These are phyloP conservation scores for Pseudocercospora pini-densiflorae DNA, from an alignment of 2,329 filamentous ascomycete genomes.

Conservation along the genomic window DNA sequence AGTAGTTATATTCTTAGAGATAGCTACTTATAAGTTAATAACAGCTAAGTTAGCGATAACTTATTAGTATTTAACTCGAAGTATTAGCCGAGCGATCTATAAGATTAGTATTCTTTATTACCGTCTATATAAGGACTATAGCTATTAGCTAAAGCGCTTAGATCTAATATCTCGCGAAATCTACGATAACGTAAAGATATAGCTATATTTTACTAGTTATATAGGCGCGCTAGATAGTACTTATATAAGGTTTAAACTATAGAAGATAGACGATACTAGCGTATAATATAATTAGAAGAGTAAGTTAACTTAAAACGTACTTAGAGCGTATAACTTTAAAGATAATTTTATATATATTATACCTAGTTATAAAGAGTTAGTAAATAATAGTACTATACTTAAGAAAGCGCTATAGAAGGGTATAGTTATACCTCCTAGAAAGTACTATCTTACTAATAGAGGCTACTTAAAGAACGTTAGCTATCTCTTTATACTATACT, in stretches of 20 bases:
- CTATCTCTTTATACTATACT: conserved; percentile 6
- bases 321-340: conserved; percentile 3
- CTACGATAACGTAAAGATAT: background rate
- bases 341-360: background rate
- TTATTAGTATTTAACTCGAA: background rate
- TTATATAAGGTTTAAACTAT: background rate
- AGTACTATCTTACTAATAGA: too few relatives aligned
- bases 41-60: background rate
- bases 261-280: background rate
- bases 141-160: background rate
- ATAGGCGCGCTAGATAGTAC: conserved; percentile 2
- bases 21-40: background rate
- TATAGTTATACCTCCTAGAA: background rate
- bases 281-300: conserved; percentile 1
- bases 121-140: background rate
- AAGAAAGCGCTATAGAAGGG: background rate
- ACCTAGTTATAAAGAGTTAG: background rate
- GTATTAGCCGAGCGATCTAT: background rate
- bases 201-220: background rate
- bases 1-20: background rate
- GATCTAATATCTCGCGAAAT: background rate
- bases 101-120: background rate
- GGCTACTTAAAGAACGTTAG: conserved; percentile 3
- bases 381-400: conserved; percentile 1
- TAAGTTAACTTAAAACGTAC: conserved; percentile 1